phyloP scores from a whole-genome alignment of 441 rosid species.

The Capsella rubella region DNA sequence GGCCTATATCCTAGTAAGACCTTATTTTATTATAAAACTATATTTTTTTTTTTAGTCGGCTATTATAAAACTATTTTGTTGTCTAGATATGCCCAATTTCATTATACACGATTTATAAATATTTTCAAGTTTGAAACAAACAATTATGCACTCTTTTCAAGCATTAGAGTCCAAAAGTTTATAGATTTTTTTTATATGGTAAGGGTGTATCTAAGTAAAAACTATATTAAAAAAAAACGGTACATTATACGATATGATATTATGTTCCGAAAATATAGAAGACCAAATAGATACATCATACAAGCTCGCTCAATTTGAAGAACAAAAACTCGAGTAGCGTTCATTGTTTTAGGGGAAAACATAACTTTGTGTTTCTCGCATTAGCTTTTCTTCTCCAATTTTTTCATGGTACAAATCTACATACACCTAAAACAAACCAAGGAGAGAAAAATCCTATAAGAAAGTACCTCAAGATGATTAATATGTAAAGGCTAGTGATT shows the following conservation, averaged over 20 bases:
- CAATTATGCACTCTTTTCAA: not conserved
- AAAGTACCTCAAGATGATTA: constrained; percentile 16
- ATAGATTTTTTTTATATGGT: not conserved
- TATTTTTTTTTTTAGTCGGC: too few relatives aligned
- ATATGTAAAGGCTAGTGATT: constrained; percentile 63
- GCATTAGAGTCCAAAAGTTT: constrained; percentile 2
- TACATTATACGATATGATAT: not conserved
- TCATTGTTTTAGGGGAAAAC: constrained; percentile 24
- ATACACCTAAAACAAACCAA: constrained; percentile 26
- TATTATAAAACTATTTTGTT: not conserved
- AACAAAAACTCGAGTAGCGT: constrained; percentile 10
- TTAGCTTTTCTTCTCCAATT: constrained; percentile 26
- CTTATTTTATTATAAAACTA: not conserved
- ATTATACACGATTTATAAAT: not conserved
- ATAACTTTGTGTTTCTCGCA: constrained; percentile 26
- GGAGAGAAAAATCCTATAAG: constrained; percentile 19
- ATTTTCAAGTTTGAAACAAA: too few relatives aligned
- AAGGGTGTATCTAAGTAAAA: not conserved
- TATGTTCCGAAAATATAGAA: not conserved
- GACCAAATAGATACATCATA: constrained; percentile 10
- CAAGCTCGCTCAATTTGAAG: constrained; percentile 12
- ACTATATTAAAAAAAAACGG: too few relatives aligned
- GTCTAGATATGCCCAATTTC: not conserved
- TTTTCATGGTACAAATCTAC: constrained; percentile 42
- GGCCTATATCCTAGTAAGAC: constrained; percentile 1